phyloP scores from a whole-genome alignment of 2,329 filamentous ascomycete species.

The Fusarium pilosicola region DNA sequence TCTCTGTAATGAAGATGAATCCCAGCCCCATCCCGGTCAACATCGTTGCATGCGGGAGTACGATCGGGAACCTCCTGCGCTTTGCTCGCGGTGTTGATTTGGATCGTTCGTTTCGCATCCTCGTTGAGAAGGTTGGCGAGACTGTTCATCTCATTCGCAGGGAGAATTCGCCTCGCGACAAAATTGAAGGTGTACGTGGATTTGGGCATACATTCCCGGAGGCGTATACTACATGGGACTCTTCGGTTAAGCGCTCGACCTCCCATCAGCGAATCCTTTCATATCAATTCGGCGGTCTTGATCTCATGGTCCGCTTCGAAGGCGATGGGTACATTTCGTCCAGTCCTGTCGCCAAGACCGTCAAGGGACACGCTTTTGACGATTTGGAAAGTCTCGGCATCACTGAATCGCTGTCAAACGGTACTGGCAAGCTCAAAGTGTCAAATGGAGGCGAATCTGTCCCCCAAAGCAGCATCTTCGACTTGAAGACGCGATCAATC shows the following conservation, averaged over 20 bases:
- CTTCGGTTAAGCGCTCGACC: conserved; percentile 61
- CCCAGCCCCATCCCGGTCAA: conserved; percentile 53
- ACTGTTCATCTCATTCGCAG: conserved; percentile 72
- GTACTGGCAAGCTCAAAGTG: conserved; percentile 17
- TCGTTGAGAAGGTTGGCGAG: conserved; percentile 63
- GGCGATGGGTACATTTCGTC: conserved; percentile 43
- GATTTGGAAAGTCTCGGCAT: conserved; percentile 19
- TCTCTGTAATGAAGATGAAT: conserved; percentile 49
- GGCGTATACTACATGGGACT: conserved; percentile 71
- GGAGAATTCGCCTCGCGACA: conserved; percentile 68
- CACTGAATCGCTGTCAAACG: background rate
- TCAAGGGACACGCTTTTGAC: background rate
- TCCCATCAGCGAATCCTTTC: conserved; percentile 71
- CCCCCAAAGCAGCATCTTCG: conserved; percentile 51
- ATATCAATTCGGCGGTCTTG: conserved; percentile 62
- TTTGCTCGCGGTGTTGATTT: conserved; percentile 59
- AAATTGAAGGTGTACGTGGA: conserved; percentile 65
- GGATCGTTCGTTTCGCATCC: conserved; percentile 66
- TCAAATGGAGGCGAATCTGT: conserved; percentile 40
- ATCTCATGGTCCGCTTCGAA: conserved; percentile 44
- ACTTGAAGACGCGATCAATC: conserved; percentile 56
- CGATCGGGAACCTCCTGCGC: conserved; percentile 68
- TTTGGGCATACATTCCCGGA: conserved; percentile 75
- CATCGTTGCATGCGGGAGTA: conserved; percentile 70
- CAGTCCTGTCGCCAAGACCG: background rate